Evolutionary conservation across 2,329 filamentous ascomycete genomes (phyloP).

Genomic region (Aspergillus bombycis): DNA sequence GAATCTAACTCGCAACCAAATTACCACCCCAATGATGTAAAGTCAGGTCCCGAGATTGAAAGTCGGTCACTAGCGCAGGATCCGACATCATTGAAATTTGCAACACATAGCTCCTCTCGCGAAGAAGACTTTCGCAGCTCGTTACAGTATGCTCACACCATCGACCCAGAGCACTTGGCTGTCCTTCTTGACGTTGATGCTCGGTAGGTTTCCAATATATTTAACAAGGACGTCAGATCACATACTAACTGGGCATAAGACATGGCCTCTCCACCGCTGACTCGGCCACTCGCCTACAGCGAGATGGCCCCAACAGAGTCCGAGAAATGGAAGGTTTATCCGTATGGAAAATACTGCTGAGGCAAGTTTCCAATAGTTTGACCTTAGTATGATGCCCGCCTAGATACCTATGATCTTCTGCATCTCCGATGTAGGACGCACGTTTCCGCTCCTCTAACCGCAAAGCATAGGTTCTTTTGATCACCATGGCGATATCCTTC

Average conservation of each 20-base stretch:
- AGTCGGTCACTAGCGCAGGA: slow-evolving; percentile 15
- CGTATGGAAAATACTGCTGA: slow-evolving; percentile 74
- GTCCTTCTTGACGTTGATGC: slow-evolving; percentile 26
- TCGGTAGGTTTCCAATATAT: slow-evolving; percentile 21
- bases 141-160: slow-evolving; percentile 30
- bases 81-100: neutral
- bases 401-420: slow-evolving; percentile 4
- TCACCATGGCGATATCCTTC: slow-evolving; percentile 69
- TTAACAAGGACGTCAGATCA: neutral
- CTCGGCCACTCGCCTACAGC: slow-evolving; percentile 65
- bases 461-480: slow-evolving; percentile 65
- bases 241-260: slow-evolving; percentile 18
- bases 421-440: neutral
- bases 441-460: slow-evolving; percentile 12
- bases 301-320: slow-evolving; percentile 72
- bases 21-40: slow-evolving; percentile 24
- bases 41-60: slow-evolving; percentile 20
- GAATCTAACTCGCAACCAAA: slow-evolving; percentile 25
- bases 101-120: neutral
- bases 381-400: slow-evolving; percentile 58
- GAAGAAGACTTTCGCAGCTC: slow-evolving; percentile 9
- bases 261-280: slow-evolving; percentile 67
- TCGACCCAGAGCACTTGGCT: slow-evolving; percentile 25
- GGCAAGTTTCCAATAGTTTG: slow-evolving; percentile 76
- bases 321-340: slow-evolving; percentile 72